These are phyloP conservation scores for Iris pallida DNA, from an alignment of 116 monocot genomes.

Conservation along the genomic window DNA sequence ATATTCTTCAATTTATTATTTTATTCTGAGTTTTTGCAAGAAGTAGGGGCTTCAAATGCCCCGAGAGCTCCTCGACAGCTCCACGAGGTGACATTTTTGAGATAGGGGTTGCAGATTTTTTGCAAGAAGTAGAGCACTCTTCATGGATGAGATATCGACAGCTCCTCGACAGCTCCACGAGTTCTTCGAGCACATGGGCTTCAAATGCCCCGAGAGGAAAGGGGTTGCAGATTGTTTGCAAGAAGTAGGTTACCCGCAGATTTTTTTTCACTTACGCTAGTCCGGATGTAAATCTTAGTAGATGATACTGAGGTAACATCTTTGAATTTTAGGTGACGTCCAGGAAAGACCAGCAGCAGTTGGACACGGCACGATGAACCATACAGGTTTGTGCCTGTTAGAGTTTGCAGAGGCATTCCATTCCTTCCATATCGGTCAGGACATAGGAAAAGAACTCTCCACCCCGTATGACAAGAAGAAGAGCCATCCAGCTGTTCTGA, in stretches of 20 bases:
- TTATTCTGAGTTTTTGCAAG: not conserved
- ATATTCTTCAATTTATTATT: not conserved
- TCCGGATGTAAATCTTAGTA: not conserved
- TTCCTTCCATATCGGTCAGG: slow-evolving; percentile 42
- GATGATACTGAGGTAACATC: not conserved
- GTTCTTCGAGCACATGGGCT: slow-evolving; percentile 66
- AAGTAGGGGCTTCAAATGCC: not conserved
- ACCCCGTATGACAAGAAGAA: slow-evolving; percentile 52
- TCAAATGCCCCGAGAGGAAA: slow-evolving; percentile 66
- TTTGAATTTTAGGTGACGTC: slow-evolving; percentile 89
- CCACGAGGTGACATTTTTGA: slow-evolving; percentile 62
- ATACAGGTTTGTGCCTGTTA: slow-evolving; percentile 58
- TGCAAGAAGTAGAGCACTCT: slow-evolving; percentile 46
- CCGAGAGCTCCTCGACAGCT: not conserved
- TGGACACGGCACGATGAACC: slow-evolving; percentile 49
- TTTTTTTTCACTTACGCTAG: no score
- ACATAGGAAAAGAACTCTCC: slow-evolving; percentile 32
- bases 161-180: slow-evolving; percentile 75
- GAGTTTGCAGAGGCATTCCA: slow-evolving; percentile 55
- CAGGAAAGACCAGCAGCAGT: slow-evolving; percentile 75
- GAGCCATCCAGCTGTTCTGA: slow-evolving; percentile 63
- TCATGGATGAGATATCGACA: slow-evolving; percentile 84
- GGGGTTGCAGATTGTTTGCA: slow-evolving; percentile 69
- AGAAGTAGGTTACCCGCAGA: slow-evolving; percentile 36
- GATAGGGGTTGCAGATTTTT: no score